Percentiles rank a stretch among this genome's conserved stretches.
Conservation (phyloP, 2,329 filamentous ascomycete species). For the Pyrenophora graminea region DNA sequence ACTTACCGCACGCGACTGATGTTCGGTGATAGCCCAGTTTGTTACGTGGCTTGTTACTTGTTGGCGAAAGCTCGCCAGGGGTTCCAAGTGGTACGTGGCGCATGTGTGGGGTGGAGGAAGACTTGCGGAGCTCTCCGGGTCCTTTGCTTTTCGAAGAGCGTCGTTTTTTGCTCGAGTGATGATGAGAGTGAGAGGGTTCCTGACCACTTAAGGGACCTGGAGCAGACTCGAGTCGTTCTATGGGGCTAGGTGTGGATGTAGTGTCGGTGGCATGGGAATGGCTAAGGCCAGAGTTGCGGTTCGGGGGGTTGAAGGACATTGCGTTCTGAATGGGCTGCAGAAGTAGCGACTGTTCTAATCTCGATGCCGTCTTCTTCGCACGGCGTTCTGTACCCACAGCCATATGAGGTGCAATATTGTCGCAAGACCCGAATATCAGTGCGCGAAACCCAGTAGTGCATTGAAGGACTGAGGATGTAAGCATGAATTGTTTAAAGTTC, state of each 20-base stretch:
- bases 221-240: slow-evolving; percentile 25
- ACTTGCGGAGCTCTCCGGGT: slow-evolving; percentile 48
- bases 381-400: slow-evolving; percentile 45
- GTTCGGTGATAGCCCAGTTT: slow-evolving; percentile 95
- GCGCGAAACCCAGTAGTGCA: slow-evolving; percentile 32
- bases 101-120: slow-evolving; percentile 55
- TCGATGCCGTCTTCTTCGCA: slow-evolving; percentile 41
- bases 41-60: slow-evolving; percentile 74
- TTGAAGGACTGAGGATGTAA: slow-evolving; percentile 36
- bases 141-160: slow-evolving; percentile 47
- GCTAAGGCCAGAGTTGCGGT: slow-evolving; percentile 34
- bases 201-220: slow-evolving; percentile 26
- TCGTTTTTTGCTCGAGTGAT: slow-evolving; percentile 41
- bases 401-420: slow-evolving; percentile 42
- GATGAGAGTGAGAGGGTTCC: slow-evolving; percentile 25
- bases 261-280: slow-evolving; percentile 28
- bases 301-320: slow-evolving; percentile 43
- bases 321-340: slow-evolving; percentile 37
- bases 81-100: slow-evolving; percentile 46
- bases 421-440: slow-evolving; percentile 33
- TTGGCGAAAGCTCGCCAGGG: slow-evolving; percentile 51
- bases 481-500: slow-evolving; percentile 34
- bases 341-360: slow-evolving; percentile 40
- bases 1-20: slow-evolving; percentile 93
- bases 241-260: slow-evolving; percentile 28